phyloP scores from a whole-genome alignment of 805 yeast genomes.

The Schizosaccharomyces osmophilus region DNA sequence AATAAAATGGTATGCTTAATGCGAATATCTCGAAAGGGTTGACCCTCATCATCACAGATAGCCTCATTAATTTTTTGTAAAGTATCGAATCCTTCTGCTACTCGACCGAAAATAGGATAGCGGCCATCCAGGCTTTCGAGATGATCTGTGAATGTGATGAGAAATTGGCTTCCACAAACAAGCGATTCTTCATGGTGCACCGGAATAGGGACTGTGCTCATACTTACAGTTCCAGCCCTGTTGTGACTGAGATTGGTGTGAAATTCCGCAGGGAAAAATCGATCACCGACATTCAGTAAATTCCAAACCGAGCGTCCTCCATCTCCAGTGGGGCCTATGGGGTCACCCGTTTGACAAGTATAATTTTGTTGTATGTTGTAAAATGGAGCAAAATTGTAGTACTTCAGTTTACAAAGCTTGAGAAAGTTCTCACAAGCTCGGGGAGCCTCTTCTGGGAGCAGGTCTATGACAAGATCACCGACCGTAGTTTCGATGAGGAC shows the following conservation, averaged over 20 bases:
- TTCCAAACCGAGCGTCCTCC: slow-evolving; percentile 17
- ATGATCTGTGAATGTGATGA: slow-evolving; percentile 23
- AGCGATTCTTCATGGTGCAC: slow-evolving; percentile 2
- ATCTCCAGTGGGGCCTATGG: slow-evolving; percentile 18
- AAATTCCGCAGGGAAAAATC: slow-evolving; percentile 9
- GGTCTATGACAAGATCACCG: slow-evolving; percentile 30
- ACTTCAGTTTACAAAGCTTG: slow-evolving; percentile 27
- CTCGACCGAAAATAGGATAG: slow-evolving; percentile 22
- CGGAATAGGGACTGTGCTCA: slow-evolving; percentile 6
- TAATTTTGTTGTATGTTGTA: slow-evolving; percentile 20
- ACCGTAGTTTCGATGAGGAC: slow-evolving; percentile 19
- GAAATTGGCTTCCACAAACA: slow-evolving; percentile 17
- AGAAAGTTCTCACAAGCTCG: slow-evolving; percentile 24
- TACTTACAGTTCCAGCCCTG: slow-evolving; percentile 17
- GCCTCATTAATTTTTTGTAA: slow-evolving; percentile 22
- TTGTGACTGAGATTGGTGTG: slow-evolving; percentile 12
- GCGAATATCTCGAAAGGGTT: slow-evolving; percentile 27
- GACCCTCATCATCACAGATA: slow-evolving; percentile 16
- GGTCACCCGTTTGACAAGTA: slow-evolving; percentile 25
- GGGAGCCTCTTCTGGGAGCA: slow-evolving; percentile 17
- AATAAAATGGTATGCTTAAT: slow-evolving; percentile 27
- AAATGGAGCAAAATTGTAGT: slow-evolving; percentile 29
- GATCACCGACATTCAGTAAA: slow-evolving; percentile 5
- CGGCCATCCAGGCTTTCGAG: slow-evolving; percentile 66
- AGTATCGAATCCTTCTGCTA: slow-evolving; percentile 25